Evolutionary conservation across 345 rosid species (phyloP).

Genomic region (Acer saccharum): DNA sequence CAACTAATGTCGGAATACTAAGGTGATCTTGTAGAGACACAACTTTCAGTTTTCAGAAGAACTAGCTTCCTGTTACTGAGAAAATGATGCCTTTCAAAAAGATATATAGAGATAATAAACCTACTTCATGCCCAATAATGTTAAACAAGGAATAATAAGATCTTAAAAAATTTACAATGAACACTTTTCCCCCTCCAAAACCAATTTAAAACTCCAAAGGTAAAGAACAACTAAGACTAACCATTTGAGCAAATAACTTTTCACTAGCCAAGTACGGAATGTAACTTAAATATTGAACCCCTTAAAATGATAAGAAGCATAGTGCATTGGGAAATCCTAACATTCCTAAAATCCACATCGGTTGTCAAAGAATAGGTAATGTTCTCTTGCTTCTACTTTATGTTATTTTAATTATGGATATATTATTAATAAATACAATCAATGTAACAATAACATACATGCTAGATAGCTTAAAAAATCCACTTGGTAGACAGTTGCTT

Average conservation of each 20-base stretch:
- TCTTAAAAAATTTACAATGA: background rate
- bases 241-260: background rate
- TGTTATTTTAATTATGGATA: background rate
- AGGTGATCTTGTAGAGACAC: background rate
- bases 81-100: background rate
- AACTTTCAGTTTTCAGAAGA: background rate
- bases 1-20: background rate
- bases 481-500: background rate
- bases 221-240: background rate
- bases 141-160: slow-evolving; percentile 3
- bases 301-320: background rate
- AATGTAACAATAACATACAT: background rate
- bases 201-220: background rate
- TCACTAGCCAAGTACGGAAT: background rate
- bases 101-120: background rate
- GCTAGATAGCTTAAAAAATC: background rate
- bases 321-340: background rate
- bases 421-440: background rate
- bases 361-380: background rate
- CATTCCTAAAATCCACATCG: background rate
- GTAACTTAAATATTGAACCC: background rate
- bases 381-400: background rate
- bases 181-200: background rate
- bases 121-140: background rate
- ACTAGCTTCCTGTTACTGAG: background rate